Percentiles rank a stretch among this genome's conserved stretches.
Conservation (phyloP, 257 asterid species). For the Solanum pimpinellifolium region DNA sequence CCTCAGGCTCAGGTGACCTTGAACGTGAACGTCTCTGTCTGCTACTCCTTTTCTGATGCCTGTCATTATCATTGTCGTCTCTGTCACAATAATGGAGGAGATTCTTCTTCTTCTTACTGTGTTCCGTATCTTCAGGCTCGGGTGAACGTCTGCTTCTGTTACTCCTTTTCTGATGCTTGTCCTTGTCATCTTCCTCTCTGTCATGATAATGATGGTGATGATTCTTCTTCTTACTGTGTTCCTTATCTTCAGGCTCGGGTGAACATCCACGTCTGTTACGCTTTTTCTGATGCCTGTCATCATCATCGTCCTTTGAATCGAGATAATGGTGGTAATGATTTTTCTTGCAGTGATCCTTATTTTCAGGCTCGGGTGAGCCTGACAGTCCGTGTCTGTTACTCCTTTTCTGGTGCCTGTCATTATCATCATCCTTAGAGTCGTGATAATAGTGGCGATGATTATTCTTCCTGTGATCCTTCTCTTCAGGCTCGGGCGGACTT, state of each 20-base stretch:
- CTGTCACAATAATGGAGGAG: constrained; percentile 3
- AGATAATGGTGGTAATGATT: background rate
- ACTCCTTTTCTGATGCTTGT: background rate
- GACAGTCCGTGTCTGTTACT: background rate
- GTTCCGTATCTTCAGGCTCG: background rate
- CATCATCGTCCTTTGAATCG: constrained; percentile 1
- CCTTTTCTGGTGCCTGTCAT: background rate
- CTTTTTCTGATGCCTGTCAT: background rate
- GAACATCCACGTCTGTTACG: background rate
- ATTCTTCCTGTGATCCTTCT: background rate
- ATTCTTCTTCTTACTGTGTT: background rate
- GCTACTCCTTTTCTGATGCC: background rate
- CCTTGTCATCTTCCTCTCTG: constrained; percentile 3
- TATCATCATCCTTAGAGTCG: background rate
- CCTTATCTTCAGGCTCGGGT: background rate
- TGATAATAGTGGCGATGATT: background rate
- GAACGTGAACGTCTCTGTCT: background rate
- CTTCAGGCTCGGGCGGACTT: constrained; percentile 1
- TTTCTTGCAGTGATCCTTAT: background rate
- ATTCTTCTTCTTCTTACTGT: background rate
- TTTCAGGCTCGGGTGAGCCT: constrained; percentile 1
- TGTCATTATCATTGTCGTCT: background rate
- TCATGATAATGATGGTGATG: background rate
- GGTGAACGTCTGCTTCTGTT: background rate
- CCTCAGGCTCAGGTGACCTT: background rate